Base-by-base conservation (phyloP, 140 eudicot species). In the Ambrosia hybrid region DNA sequence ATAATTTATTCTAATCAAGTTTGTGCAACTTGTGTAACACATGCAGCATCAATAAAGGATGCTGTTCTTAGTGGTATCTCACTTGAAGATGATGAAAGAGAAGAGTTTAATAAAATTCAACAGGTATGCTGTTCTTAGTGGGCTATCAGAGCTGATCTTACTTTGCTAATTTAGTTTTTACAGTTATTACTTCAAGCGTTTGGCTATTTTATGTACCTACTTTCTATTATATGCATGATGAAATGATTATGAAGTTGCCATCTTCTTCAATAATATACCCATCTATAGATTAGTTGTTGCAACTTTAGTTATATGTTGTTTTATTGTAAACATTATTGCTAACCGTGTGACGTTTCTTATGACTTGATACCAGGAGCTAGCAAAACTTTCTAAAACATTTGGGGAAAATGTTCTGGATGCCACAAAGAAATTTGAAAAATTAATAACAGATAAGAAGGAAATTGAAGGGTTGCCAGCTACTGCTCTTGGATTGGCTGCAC, bases 61-160 rank as follows among this genome's bases (percentile, higher is more conserved):
- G 97, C 97, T 69, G 88, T 91, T 73, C 86, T 91, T 9, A 86
- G 76, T 73, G 97, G 97, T 75, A 78, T 91, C 71, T 86, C 96
- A 26, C 96, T 91, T 74, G 96, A 88, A 51, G 91, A 81, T 91
- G 88, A 84, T 65, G 87, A 91, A 77, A 86, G 96, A 74, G 93
- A 88, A 38, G 78, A 86, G 73, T 91, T 86, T 46, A 91, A 91
- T 74, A 86, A 88, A 67, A 86, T 88, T 79, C 82, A 88, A 68
- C 97, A 91, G 96, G 97, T 67, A 70, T 71, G 43, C 36, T 17
- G 12, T 11, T 9, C 2, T 45, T 9, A 6, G 8, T 3, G 16
- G 67, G 38, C 55, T 53, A 56, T 37, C 21, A 9, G 48, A 36
- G 36, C 6, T 62, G 48, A 12, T 62, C 48, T 62, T 34, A 6